Base-by-base conservation (phyloP, 768 basidiomycete species). In the Xerocomellus intermedius region DNA sequence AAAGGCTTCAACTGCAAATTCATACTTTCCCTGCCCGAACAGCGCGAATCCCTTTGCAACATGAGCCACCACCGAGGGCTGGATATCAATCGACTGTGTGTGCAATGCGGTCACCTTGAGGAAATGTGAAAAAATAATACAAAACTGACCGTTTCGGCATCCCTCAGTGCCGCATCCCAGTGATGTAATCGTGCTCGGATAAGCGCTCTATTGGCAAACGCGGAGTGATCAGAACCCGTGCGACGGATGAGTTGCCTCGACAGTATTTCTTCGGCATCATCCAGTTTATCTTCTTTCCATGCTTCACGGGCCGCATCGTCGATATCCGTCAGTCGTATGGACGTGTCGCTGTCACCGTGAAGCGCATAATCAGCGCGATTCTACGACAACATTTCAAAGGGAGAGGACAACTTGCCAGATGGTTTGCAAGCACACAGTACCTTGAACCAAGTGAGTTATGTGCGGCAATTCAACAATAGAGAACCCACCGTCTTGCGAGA, bases 191-290 rank as follows among this genome's bases (percentile, higher is more conserved):
- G 54, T 36, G 55, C 41, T 21, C 55, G 46, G 35, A 56, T 43
- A n/a, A 56, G 53, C 12, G 55, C 55, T 32, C 55, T 39, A 17
- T 30, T 47, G 8, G 55, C 55, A 37, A 57, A 51, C 21, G 24
- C 10, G n/a, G 24, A 37, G 22, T 58, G 22, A 35, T 57, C 48
- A 24, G 48, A 21, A 22, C 17, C 33, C 21, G 16, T 46, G 13
- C 6, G 26, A 36, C 48, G 55, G 17, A 57, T 42, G 38, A 57
- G 17, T 9, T 37, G 48, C 28, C 19, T 41, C 0, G 57, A 57
- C 7, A 58, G 14, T 36, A 58, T 50, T 57, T 58, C 55, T 46
- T 58, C 57, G 17, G 28, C 55, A 4, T 57, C 57, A 16, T 50
- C n/a, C 28, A 58, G 26, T 8, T 16, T 57, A n/a, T 50, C 39